Base-by-base conservation (phyloP, 805 yeast genomes). In the Vanderwaltozyma polyspora region DNA sequence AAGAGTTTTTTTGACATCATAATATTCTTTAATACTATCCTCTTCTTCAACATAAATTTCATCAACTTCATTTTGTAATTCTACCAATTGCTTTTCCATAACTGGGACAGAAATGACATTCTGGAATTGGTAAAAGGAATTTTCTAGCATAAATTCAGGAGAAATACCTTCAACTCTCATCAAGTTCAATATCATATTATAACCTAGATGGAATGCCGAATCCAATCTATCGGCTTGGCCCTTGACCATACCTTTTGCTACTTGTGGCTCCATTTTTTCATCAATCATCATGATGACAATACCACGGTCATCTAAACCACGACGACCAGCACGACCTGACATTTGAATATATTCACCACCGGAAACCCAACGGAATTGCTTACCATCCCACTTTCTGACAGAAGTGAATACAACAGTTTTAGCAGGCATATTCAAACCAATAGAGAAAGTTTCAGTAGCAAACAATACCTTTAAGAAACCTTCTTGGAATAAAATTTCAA, bases 301-400 rank as follows among this genome's bases (percentile, higher is more conserved):
- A 64, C 99, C 99, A 59, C 98, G 80, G 58, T 91, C 98, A 70
- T 91, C 99, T 48, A 91, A 72, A 54, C 99, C 99, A 71, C 98
- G 83, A 69, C 98, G 87, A 49, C 99, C 99, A 16, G 99, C 99
- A 62, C 99, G 78, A 45, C 99, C 99, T 29, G 95, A 84, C 99
- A 91, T 91, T 64, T 91, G 99, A 54, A 91, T 91, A 62, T 91
- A 91, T 63, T 91, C 99, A 66, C 99, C 99, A 39, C 98, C 98
- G 37, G 95, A 83, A 22, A 91, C 96, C 98, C 98, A 91, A 62
- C 99, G 77, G 68, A 89, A 86, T 14, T 89, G 94, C 42, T 74
- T 76, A 49, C 98, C 98, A 63, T 91, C 99, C 94, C 96, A 91
- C 59, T 91, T 91, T 55, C 98, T 76, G 15, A 91, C 98, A 23